A percentile compares a stretch with the other conserved stretches of the same genome.
phyloP scores from a whole-genome alignment of 2,329 filamentous ascomycete genomes.

The Alternaria burnsii region DNA sequence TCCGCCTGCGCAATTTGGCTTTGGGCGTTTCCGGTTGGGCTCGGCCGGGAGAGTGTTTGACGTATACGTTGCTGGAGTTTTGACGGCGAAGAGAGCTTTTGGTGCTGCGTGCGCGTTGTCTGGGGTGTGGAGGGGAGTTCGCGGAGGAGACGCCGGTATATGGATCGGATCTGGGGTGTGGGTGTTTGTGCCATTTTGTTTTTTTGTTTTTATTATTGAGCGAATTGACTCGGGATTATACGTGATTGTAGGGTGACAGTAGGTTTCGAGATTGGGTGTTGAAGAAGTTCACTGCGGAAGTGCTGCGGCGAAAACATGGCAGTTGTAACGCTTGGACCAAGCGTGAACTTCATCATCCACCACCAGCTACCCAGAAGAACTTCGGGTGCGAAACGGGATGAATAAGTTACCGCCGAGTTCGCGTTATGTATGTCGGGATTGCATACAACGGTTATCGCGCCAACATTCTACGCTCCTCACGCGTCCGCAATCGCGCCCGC shows the following conservation, averaged over 20 bases:
- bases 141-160: conserved; percentile 89
- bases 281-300: conserved; percentile 26
- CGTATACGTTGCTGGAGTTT: conserved; percentile 76
- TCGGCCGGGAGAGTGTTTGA: conserved; percentile 61
- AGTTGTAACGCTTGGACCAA: conserved; percentile 32
- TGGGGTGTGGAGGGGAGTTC: conserved; percentile 79
- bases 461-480: conserved; percentile 4
- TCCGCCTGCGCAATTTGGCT: conserved; percentile 65
- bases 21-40: background rate
- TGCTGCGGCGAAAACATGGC: conserved; percentile 41
- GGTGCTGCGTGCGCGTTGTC: conserved; percentile 39
- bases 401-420: conserved; percentile 15
- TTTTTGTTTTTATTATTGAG: background rate
- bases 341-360: conserved; percentile 16
- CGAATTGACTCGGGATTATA: too few relatives aligned
- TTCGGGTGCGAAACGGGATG: conserved; percentile 15
- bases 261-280: background rate
- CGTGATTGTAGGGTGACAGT: too few relatives aligned
- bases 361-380: background rate
- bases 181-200: conserved; percentile 50
- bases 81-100: conserved; percentile 65
- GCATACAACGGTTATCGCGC: conserved; percentile 19
- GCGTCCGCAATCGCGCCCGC: conserved; percentile 7
- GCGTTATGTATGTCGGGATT: conserved; percentile 33
- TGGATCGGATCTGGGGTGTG: conserved; percentile 67